Conservation (phyloP, 139 green algal genomes). For the Chlorella sp. region DNA sequence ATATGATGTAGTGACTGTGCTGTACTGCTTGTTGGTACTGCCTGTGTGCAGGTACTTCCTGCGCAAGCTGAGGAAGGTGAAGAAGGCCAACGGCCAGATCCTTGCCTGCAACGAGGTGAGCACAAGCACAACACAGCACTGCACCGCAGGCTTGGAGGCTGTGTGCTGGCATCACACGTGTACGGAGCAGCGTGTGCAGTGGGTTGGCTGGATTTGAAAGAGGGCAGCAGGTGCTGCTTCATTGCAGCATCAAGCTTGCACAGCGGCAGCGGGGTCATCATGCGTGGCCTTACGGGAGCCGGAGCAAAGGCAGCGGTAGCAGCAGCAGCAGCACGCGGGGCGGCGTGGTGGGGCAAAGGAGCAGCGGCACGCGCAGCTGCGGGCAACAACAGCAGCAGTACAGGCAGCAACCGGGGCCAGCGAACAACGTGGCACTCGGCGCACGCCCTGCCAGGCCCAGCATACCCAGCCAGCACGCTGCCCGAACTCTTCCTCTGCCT, state of each 20-base stretch:
- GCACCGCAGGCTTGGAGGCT: not conserved
- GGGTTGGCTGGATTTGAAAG: too few species aligned
- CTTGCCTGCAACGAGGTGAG: conserved; percentile 94
- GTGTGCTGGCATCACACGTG: not conserved
- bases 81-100: conserved; percentile 99
- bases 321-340: not conserved
- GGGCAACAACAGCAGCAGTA: not conserved
- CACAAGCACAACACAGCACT: not conserved
- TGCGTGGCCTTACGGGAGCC: too few species aligned
- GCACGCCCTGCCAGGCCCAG: too few species aligned
- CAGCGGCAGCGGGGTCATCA: too few species aligned
- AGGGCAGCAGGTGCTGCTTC: not conserved
- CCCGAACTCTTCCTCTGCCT: not conserved
- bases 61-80: conserved; percentile 94
- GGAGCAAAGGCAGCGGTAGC: too few species aligned
- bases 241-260: too few species aligned
- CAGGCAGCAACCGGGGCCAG: not conserved
- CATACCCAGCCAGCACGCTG: too few species aligned
- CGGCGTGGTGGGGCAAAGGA: not conserved
- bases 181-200: too few species aligned
- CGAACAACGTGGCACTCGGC: too few species aligned
- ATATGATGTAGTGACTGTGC: too few species aligned
- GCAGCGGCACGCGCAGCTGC: not conserved
- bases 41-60: conserved; percentile 95
- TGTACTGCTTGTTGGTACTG: not conserved